These are phyloP conservation scores for Linaria vulgaris DNA, from an alignment of 257 asterid species.

Conservation along the genomic window DNA sequence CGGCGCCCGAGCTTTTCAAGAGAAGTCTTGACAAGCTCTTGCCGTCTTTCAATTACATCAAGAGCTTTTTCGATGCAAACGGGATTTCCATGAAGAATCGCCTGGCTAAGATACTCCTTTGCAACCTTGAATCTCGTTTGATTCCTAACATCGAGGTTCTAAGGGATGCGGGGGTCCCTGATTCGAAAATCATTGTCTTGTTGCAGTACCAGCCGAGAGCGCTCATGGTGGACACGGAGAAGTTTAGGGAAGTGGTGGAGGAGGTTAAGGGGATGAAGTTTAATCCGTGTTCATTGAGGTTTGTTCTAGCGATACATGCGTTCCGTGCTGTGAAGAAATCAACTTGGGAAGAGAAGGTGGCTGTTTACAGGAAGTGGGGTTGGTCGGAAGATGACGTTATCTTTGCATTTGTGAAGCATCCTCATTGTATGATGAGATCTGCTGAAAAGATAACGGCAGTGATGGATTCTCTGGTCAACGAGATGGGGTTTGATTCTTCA, in stretches of 20 bases:
- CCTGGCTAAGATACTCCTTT: background rate
- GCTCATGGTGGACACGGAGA: conserved; percentile 1
- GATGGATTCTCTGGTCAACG: conserved; percentile 28
- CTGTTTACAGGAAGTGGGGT: conserved; percentile 33
- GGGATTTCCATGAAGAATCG: conserved; percentile 4
- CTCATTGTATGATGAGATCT: conserved; percentile 28
- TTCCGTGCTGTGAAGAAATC: conserved; percentile 19
- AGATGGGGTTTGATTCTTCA: conserved; percentile 24
- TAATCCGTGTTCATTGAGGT: background rate
- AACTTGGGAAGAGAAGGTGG: conserved; percentile 30
- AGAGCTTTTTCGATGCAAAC: conserved; percentile 18
- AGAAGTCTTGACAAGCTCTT: conserved; percentile 20
- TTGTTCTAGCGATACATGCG: conserved; percentile 21
- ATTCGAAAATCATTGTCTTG: conserved; percentile 6
- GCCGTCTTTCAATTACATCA: conserved; percentile 24
- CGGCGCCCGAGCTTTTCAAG: conserved; percentile 8
- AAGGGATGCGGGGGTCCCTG: conserved; percentile 17
- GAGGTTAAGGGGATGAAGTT: conserved; percentile 27
- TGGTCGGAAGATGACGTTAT: conserved; percentile 23
- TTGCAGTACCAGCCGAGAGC: conserved; percentile 23
- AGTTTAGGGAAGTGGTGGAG: conserved; percentile 19
- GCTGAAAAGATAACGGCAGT: conserved; percentile 20
- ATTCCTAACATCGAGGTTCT: conserved; percentile 21
- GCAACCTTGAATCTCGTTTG: conserved; percentile 7
- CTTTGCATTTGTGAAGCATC: conserved; percentile 28